Conservation (phyloP, 1,284 basidiomycete genomes). For the Agroathelia rolfsii region DNA sequence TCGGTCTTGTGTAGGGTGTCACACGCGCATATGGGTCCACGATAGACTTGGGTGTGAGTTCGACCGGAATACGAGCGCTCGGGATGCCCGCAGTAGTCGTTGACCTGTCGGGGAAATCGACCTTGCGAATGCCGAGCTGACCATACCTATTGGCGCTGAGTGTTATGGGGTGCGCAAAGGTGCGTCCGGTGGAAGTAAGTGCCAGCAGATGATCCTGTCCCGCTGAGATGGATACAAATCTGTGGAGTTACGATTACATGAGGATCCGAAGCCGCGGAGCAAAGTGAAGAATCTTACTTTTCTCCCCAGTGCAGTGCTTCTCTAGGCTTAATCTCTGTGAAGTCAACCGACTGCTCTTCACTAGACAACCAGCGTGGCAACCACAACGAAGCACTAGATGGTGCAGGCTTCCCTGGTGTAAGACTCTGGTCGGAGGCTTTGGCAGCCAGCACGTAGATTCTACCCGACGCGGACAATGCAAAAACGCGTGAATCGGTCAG, state of each 20-base stretch:
- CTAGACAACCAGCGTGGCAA: slow-evolving; percentile 45
- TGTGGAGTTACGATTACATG: slow-evolving; percentile 17
- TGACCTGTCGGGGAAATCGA: slow-evolving; percentile 36
- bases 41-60: slow-evolving; percentile 50
- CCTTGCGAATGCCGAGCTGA: slow-evolving; percentile 73
- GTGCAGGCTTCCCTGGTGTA: slow-evolving; percentile 23
- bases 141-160: slow-evolving; percentile 76
- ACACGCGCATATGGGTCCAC: slow-evolving; percentile 40
- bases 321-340: slow-evolving; percentile 38
- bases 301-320: slow-evolving; percentile 42
- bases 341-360: slow-evolving; percentile 36
- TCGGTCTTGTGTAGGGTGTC: slow-evolving; percentile 26
- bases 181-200: slow-evolving; percentile 72
- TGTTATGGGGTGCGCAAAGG: slow-evolving; percentile 73
- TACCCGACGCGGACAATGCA: slow-evolving; percentile 66
- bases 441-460: slow-evolving; percentile 60
- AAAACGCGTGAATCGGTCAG: slow-evolving; percentile 52
- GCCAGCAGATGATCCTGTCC: slow-evolving; percentile 82
- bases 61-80: slow-evolving; percentile 31
- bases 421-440: slow-evolving; percentile 38
- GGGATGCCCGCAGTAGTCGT: slow-evolving; percentile 18
- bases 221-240: slow-evolving; percentile 64
- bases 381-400: slow-evolving; percentile 44
- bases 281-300: slow-evolving; percentile 28
- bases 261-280: not conserved